A percentile compares a stretch with the other conserved stretches of the same genome.
These are phyloP conservation scores for Sclerotinia subarctica DNA, from an alignment of 2,329 filamentous ascomycete species.

Conservation along the genomic window DNA sequence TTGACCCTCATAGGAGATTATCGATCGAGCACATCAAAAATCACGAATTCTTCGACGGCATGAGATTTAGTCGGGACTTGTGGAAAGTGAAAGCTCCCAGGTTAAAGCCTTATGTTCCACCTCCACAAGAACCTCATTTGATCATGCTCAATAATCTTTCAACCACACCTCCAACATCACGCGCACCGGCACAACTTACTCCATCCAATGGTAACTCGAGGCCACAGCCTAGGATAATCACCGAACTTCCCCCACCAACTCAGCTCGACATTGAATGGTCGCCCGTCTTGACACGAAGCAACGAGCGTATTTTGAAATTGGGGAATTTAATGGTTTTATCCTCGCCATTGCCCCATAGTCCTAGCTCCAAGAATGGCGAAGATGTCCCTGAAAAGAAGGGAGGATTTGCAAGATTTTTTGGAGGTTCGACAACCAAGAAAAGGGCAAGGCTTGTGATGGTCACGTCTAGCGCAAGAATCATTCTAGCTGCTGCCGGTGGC, in stretches of 20 bases:
- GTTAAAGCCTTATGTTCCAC: slow-evolving; percentile 78
- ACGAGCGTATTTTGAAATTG: slow-evolving; percentile 91
- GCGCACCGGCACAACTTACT: slow-evolving; percentile 39
- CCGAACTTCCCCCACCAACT: slow-evolving; percentile 91
- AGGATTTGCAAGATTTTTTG: slow-evolving; percentile 92
- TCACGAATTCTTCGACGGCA: slow-evolving; percentile 89
- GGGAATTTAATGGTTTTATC: slow-evolving; percentile 86
- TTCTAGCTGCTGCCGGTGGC: slow-evolving; percentile 85
- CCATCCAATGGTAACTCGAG: slow-evolving; percentile 45
- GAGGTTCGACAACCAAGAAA: slow-evolving; percentile 87
- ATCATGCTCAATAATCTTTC: slow-evolving; percentile 65
- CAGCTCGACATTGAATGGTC: slow-evolving; percentile 99
- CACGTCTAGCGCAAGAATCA: slow-evolving; percentile 83
- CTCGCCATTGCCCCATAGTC: slow-evolving; percentile 71
- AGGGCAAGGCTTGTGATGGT: slow-evolving; percentile 91
- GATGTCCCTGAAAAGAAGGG: slow-evolving; percentile 87
- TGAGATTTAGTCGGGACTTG: slow-evolving; percentile 75
- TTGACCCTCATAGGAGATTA: slow-evolving; percentile 79
- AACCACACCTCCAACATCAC: slow-evolving; percentile 35
- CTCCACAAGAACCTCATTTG: slow-evolving; percentile 66
- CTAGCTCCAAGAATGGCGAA: slow-evolving; percentile 66
- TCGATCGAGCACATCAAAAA: slow-evolving; percentile 96
- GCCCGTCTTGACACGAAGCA: slow-evolving; percentile 82
- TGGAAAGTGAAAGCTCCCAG: slow-evolving; percentile 91
- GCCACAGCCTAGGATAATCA: slow-evolving; percentile 77